Conservation (phyloP, 2,329 filamentous ascomycete genomes). For the Neonectria coccinea region DNA sequence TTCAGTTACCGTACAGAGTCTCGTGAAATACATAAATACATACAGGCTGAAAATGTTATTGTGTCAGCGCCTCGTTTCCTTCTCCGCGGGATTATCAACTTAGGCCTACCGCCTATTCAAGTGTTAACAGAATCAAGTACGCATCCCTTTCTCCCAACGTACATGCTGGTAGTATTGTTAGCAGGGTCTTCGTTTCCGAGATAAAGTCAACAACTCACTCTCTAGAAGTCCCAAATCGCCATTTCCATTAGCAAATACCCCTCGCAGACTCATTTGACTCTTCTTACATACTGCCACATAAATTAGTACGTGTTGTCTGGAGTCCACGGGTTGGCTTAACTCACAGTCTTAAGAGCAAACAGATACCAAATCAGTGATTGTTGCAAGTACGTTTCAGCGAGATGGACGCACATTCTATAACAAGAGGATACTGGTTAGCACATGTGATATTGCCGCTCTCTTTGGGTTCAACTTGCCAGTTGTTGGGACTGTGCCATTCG, state of each 20-base stretch:
- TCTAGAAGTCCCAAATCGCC: not conserved
- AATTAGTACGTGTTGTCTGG: not conserved
- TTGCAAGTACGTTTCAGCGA: not conserved
- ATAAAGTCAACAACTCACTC: not conserved
- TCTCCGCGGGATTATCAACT: not conserved
- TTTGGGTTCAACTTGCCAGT: conserved; percentile 5
- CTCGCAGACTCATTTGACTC: not conserved
- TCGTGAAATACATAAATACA: not conserved
- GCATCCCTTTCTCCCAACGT: not conserved
- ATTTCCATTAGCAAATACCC: not conserved
- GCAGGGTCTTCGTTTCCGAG: not conserved
- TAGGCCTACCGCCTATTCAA: not conserved
- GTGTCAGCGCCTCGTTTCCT: not conserved
- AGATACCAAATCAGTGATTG: not conserved
- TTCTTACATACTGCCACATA: conserved; percentile 9
- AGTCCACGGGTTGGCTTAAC: not conserved
- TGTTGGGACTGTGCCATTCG: conserved; percentile 11
- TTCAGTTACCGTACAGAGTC: conserved; percentile 4
- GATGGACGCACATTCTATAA: conserved; percentile 5
- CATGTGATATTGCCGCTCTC: not conserved
- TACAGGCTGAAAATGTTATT: not conserved
- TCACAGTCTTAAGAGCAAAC: conserved; percentile 6
- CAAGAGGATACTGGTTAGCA: not conserved
- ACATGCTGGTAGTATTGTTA: not conserved
- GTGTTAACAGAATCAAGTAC: not conserved